A percentile compares a stretch with the other conserved stretches of the same genome.
phyloP scores from a whole-genome alignment of 345 rosid species.

The Tarenaya hassleriana region DNA sequence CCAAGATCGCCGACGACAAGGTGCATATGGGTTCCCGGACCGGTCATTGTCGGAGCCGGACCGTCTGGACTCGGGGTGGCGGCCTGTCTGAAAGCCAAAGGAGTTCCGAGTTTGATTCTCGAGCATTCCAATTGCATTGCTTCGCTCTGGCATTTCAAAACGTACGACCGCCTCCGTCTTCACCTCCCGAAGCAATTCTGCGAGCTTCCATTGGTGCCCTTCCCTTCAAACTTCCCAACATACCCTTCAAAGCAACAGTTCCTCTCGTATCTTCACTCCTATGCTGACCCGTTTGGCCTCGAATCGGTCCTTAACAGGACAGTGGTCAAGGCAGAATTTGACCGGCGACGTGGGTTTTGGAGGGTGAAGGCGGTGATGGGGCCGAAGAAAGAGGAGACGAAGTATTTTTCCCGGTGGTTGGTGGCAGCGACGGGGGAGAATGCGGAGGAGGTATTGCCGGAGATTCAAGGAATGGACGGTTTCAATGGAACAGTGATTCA shows the following conservation, averaged over 20 bases:
- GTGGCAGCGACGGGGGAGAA: conserved; percentile 81
- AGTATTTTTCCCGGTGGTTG: conserved; percentile 57
- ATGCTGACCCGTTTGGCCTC: conserved; percentile 36
- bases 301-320: conserved; percentile 43
- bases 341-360: conserved; percentile 45
- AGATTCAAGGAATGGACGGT: conserved; percentile 46
- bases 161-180: conserved; percentile 84
- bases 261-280: conserved; percentile 48
- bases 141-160: conserved; percentile 68
- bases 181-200: conserved; percentile 88
- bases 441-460: conserved; percentile 59
- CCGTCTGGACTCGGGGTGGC: conserved; percentile 75
- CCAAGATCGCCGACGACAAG: conserved; percentile 12
- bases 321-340: conserved; percentile 53
- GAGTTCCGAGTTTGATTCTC: conserved; percentile 53
- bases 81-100: conserved; percentile 56
- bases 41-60: conserved; percentile 79
- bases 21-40: conserved; percentile 37
- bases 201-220: conserved; percentile 62
- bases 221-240: conserved; percentile 56
- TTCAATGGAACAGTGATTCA: conserved; percentile 56
- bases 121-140: conserved; percentile 65
- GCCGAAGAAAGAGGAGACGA: conserved; percentile 34
- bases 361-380: conserved; percentile 38
- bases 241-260: conserved; percentile 81